Evolutionary conservation across 352 stramenopile genomes (phyloP).

Genomic region (Pythium dissotocum): DNA sequence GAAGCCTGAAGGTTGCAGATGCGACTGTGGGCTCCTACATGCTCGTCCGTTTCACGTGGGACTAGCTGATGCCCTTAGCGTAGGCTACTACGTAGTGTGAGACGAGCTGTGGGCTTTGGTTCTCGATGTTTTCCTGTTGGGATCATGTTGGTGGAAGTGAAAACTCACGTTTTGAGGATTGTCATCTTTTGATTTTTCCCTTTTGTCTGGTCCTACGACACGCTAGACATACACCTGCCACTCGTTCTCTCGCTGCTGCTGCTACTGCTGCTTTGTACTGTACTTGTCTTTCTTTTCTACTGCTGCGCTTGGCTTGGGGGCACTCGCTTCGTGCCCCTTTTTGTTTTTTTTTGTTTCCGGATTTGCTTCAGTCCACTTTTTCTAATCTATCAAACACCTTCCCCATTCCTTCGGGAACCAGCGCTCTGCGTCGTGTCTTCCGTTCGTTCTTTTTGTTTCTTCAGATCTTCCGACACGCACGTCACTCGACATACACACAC

Average conservation of each 20-base stretch:
- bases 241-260: not conserved
- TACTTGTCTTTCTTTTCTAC: constrained; percentile 9
- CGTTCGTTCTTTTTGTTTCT: constrained; percentile 13
- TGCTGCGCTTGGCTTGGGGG: constrained; percentile 2
- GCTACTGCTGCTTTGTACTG: not conserved
- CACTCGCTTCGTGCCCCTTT: constrained; percentile 30
- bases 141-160: not conserved
- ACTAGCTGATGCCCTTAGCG: not conserved
- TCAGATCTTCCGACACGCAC: constrained; percentile 19
- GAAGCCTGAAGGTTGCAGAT: not conserved
- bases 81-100: no score
- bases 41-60: not conserved
- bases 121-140: not conserved
- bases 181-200: constrained; percentile 7
- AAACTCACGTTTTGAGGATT: constrained; percentile 1
- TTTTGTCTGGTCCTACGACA: not conserved
- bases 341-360: constrained; percentile 14
- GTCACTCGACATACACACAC: constrained; percentile 11
- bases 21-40: not conserved
- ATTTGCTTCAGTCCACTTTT: constrained; percentile 22
- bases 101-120: no score
- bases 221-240: not conserved
- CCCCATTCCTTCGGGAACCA: constrained; percentile 25
- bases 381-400: constrained; percentile 19
- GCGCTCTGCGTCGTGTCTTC: constrained; percentile 11